phyloP scores from a whole-genome alignment of 805 yeast species.

The Pichia phayaonensis region DNA sequence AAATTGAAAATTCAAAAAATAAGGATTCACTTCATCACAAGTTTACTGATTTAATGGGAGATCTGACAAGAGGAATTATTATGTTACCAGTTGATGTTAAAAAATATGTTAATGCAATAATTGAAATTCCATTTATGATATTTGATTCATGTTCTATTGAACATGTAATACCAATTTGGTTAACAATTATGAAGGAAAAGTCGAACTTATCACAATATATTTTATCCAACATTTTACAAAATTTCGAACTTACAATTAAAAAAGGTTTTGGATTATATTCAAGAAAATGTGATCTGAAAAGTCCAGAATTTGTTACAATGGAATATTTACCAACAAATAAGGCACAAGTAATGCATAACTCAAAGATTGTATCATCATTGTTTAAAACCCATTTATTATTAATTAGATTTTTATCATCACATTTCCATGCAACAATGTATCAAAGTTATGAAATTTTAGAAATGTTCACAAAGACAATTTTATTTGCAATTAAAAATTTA shows the following conservation, averaged over 20 bases:
- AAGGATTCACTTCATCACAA: conserved; percentile 18
- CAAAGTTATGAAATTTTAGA: conserved; percentile 65
- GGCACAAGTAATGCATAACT: conserved; percentile 43
- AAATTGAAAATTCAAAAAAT: background rate
- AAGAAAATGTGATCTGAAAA: conserved; percentile 41
- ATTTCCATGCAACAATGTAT: conserved; percentile 70
- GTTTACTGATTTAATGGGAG: conserved; percentile 37
- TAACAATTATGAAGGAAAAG: conserved; percentile 63
- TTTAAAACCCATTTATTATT: conserved; percentile 63
- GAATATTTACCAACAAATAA: conserved; percentile 83
- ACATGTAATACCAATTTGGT: conserved; percentile 72
- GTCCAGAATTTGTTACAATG: conserved; percentile 68
- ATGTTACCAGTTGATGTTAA: conserved; percentile 34
- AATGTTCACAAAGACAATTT: conserved; percentile 54
- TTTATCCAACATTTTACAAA: conserved; percentile 57
- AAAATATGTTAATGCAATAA: conserved; percentile 43
- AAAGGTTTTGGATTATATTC: conserved; percentile 59
- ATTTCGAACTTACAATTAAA: conserved; percentile 62
- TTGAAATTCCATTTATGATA: conserved; percentile 60
- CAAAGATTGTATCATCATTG: conserved; percentile 39
- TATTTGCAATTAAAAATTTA: conserved; percentile 46
- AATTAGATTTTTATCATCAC: conserved; percentile 61
- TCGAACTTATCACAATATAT: conserved; percentile 51
- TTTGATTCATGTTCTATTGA: conserved; percentile 56
- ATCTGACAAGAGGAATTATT: conserved; percentile 32